Conservation (phyloP, 2,329 filamentous ascomycete genomes). For the Dendrostoma leiphaemia region DNA sequence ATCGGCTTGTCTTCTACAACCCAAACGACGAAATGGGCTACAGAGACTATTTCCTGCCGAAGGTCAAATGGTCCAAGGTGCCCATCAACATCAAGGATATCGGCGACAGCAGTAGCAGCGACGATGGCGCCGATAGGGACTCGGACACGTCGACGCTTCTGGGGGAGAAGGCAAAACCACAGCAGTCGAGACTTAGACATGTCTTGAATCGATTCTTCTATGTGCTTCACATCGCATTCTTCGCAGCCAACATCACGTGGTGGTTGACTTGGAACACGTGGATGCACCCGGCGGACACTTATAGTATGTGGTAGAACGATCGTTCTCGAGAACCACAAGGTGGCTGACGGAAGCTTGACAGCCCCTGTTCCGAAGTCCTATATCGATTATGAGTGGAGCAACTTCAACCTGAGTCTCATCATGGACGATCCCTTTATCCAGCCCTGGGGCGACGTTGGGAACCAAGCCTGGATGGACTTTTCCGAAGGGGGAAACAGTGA, state of each 20-base stretch:
- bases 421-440: constrained; percentile 6
- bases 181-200: background rate
- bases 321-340: background rate
- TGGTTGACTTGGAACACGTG: background rate
- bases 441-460: background rate
- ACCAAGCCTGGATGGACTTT: background rate
- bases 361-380: background rate
- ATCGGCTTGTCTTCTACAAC: too few species aligned
- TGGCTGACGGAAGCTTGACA: background rate
- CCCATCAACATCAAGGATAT: background rate
- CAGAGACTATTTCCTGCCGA: constrained; percentile 1
- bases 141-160: background rate
- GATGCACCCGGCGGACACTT: background rate
- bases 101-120: background rate
- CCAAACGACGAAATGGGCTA: constrained; percentile 1
- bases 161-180: background rate
- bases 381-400: background rate
- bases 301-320: background rate
- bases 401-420: background rate
- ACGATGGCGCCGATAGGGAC: background rate
- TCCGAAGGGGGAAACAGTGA: constrained; percentile 2
- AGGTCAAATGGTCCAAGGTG: background rate
- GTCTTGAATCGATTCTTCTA: background rate
- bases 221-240: background rate
- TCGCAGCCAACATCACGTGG: constrained; percentile 1